Evolutionary conservation across 106 monocot species (phyloP).

Genomic region (Dactylorhiza incarnata): DNA sequence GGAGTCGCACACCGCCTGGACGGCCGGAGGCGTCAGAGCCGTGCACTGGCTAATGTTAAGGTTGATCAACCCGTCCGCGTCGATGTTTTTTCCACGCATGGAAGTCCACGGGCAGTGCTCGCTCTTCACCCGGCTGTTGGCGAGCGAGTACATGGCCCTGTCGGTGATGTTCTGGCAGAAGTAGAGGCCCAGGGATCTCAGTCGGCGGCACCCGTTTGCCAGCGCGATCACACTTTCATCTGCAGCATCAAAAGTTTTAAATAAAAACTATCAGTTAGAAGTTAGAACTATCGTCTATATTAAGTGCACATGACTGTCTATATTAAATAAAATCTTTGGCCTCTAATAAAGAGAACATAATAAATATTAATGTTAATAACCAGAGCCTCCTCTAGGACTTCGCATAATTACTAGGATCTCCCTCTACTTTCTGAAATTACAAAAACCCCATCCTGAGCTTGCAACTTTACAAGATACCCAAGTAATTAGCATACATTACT

Average conservation of each 20-base stretch:
- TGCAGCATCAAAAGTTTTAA: slow-evolving; percentile 9
- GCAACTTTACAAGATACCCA: no score
- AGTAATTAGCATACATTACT: no score
- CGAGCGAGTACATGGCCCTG: slow-evolving; percentile 84
- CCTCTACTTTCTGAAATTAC: no score
- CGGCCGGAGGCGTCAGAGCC: slow-evolving; percentile 83
- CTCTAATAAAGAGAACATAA: no score
- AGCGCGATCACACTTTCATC: slow-evolving; percentile 94
- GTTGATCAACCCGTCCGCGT: slow-evolving; percentile 54
- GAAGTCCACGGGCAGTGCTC: slow-evolving; percentile 17
- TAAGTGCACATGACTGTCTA: no score
- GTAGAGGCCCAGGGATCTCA: slow-evolving; percentile 71
- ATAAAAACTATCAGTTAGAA: no score
- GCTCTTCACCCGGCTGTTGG: slow-evolving; percentile 45
- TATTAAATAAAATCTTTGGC: no score
- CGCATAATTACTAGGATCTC: no score
- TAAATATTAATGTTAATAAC: no score
- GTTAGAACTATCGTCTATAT: no score
- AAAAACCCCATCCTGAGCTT: no score
- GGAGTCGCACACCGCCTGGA: slow-evolving; percentile 88
- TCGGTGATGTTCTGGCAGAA: slow-evolving; percentile 99
- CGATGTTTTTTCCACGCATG: slow-evolving; percentile 3
- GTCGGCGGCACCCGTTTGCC: slow-evolving; percentile 59
- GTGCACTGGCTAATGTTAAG: slow-evolving; percentile 99
- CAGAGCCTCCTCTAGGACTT: no score